Evolutionary conservation across 2,329 filamentous ascomycete species (phyloP), one percentile per base, ranked within the genome.

Genomic region (Paracorniculantispora psalliotae): DNA sequence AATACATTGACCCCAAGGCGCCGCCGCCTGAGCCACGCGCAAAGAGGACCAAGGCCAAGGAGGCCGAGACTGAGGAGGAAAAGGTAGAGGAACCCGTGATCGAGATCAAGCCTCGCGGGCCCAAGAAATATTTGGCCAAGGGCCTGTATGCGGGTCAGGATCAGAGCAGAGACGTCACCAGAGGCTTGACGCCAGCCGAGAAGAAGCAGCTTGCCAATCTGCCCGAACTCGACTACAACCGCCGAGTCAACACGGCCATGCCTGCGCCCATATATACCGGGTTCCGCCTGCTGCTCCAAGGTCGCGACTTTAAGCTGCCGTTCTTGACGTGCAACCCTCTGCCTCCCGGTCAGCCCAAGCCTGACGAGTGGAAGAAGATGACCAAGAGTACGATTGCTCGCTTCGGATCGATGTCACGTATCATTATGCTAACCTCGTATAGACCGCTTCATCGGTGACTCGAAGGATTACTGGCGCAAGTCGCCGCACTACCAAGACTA

Each of bases 391-490:
- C 78, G 12, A 47, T 39, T 30, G 5, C 8, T 10, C 21, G 30
- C 5, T 10, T 46, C 7, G 12, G 39, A 53, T 17, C 51, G 21
- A n/a, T 59, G 41, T 26, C 2, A 2, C 10, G 7, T 2, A 28
- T 9, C 19, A 10, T 17, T 6, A 55, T 55, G 54, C 75, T 75
- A 67, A 78, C 66, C 1, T 19, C 15, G 17, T 58, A 9, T 64
- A 96, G 91, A 97, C 74, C 89, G 93, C 21, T 96, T 97, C 66
- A 87, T 96, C 65, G 92, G 91, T 41, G 89, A 96, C 66, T 90
- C 92, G 23, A 85, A 82, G 26, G 83, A 87, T 12, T 82, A 89
- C 66, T 96, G 92, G 91, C 90, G 90, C 71, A 91, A 91, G 68
- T 85, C 82, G 44, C 88, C 88, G 39, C 84, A 88, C 61, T 83